phyloP scores from a whole-genome alignment of 2,329 filamentous ascomycete genomes.

The Cryphonectria japonica region DNA sequence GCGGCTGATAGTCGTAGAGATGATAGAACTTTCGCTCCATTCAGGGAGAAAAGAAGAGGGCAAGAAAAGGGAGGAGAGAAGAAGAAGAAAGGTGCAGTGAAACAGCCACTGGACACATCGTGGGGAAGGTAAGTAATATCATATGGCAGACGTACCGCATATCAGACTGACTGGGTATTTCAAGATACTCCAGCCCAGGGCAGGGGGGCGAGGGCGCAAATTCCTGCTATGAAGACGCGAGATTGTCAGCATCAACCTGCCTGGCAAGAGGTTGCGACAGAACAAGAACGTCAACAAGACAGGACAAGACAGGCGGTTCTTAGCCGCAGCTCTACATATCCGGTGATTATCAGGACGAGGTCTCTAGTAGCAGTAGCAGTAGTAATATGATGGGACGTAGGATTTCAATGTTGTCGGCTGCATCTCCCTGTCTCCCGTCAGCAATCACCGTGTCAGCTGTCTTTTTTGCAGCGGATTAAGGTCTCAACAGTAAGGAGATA shows the following conservation, averaged over 20 bases:
- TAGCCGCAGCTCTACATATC: constrained; percentile 23
- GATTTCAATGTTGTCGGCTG: constrained; percentile 11
- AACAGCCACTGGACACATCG: background rate
- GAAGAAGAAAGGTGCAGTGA: background rate
- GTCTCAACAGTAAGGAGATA: constrained; percentile 1
- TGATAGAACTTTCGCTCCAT: background rate
- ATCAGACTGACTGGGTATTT: constrained; percentile 54
- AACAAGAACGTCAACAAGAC: constrained; percentile 10
- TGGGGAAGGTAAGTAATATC: background rate
- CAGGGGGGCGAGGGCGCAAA: constrained; percentile 58
- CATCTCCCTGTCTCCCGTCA: constrained; percentile 16
- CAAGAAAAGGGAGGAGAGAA: background rate
- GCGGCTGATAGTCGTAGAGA: background rate
- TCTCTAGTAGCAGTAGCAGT: constrained; percentile 1
- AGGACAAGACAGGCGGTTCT: background rate
- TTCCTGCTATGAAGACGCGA: constrained; percentile 49
- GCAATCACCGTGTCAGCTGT: constrained; percentile 13
- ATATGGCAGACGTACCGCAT: constrained; percentile 53
- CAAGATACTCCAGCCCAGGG: constrained; percentile 58
- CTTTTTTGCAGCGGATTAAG: background rate
- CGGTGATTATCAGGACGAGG: constrained; percentile 9
- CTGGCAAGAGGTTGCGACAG: background rate
- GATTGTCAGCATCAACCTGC: constrained; percentile 35
- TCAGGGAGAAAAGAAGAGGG: background rate
- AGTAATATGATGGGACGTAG: constrained; percentile 10